Evolutionary conservation across 2,329 filamentous ascomycete species (phyloP), one percentile per base, ranked within the genome.

Genomic region (Waltergamsia citrina): DNA sequence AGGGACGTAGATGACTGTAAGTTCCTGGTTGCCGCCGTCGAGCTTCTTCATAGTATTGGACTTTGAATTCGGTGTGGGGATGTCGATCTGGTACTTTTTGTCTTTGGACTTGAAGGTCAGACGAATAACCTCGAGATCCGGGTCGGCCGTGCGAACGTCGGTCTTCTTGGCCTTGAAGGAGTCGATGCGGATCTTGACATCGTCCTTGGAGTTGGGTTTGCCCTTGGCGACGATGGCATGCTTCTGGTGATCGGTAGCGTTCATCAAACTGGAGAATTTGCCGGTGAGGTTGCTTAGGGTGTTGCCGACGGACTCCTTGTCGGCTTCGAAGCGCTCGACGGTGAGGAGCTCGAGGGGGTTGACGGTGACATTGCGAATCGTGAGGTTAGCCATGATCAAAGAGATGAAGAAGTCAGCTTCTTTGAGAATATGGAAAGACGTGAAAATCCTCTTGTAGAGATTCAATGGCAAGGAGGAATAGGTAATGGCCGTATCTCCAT

Each of bases 291-390:
- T 70, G 43, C 53, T 53, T 24, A 71, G 44, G 12, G 65, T 54
- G 41, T 69, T 54, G 37, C 56, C 56, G 20, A 55, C 54, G 28
- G 62, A 34, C 62, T 61, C 46, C 17, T 55, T 53, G 38, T 63
- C 52, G 20, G 56, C 69, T 44, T 78, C 72, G 53, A 87, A 87
- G 44, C 81, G 79, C 62, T 93, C 83, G 38, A 90, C 65, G 39
- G 52, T 67, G 54, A 78, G 79, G 46, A 95, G 71, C 44, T 80
- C 74, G 36, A 94, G 64, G n/a, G 77, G 69, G 32, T 73, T 78
- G 37, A 74, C 66, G 29, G 85, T 90, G 43, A 94, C 64, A 56
- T 95, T 95, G 48, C 88, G 85, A 48, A 95, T 74, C 5, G 73
- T 83, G 44, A 94, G 63, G 37, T 61, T 56, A 14, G 63, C 56